These are phyloP conservation scores for Rubia yunnanensis DNA, from an alignment of 257 asterid species.

Conservation along the genomic window DNA sequence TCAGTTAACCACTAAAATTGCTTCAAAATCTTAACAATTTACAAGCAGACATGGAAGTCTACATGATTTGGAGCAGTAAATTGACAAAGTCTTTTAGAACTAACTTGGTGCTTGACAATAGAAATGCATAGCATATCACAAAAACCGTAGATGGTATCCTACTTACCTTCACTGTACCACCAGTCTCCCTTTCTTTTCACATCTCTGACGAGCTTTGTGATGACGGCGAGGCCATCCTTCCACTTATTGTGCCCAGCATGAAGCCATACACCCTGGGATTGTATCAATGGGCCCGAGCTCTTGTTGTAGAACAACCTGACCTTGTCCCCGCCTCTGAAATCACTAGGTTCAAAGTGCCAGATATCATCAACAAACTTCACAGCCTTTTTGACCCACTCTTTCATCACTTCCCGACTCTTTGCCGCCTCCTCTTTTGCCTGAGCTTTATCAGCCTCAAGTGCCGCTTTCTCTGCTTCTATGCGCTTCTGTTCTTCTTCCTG, in stretches of 20 bases:
- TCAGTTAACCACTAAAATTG: background rate
- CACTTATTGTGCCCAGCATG: constrained; percentile 91
- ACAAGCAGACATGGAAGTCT: background rate
- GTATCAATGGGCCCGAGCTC: constrained; percentile 66
- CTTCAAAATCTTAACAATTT: background rate
- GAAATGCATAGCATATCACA: constrained; percentile 1
- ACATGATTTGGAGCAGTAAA: background rate
- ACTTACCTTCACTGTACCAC: constrained; percentile 87
- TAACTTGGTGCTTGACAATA: constrained; percentile 3
- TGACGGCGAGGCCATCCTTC: constrained; percentile 67
- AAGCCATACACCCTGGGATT: constrained; percentile 62
- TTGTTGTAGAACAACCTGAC: constrained; percentile 62
- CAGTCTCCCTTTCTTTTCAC: constrained; percentile 55
- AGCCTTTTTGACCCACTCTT: constrained; percentile 42
- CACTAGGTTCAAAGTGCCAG: constrained; percentile 69
- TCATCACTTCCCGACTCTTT: constrained; percentile 38
- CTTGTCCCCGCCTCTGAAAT: constrained; percentile 46
- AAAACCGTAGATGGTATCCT: constrained; percentile 13
- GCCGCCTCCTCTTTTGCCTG: constrained; percentile 65
- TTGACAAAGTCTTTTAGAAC: constrained; percentile 9
- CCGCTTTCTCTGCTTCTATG: constrained; percentile 71
- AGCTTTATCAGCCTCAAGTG: constrained; percentile 65
- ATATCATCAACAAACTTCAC: constrained; percentile 36
- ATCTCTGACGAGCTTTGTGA: constrained; percentile 50
- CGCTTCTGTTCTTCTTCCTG: constrained; percentile 60